A percentile compares a stretch with the other conserved stretches of the same genome.
Evolutionary conservation across 306 rosid species (phyloP).

Genomic region (Begonia peltatifolia): DNA sequence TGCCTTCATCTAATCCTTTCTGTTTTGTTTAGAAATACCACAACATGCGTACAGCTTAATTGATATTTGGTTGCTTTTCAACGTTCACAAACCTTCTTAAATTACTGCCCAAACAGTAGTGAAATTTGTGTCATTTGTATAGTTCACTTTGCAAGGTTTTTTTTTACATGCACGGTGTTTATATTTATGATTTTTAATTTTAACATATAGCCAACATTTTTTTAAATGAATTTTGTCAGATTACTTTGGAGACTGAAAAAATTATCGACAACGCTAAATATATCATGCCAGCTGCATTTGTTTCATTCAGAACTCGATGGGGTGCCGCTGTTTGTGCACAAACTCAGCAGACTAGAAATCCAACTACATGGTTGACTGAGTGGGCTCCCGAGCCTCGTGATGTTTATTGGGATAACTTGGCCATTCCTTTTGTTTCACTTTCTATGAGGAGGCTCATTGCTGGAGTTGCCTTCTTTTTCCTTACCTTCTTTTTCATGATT

Average conservation of each 20-base stretch:
- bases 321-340: constrained; percentile 97
- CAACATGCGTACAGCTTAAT: background rate
- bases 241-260: constrained; percentile 49
- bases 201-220: background rate
- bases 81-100: too few relatives aligned
- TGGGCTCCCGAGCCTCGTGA: constrained; percentile 99
- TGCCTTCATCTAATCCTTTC: too few relatives aligned
- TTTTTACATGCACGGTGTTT: too few relatives aligned
- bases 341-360: constrained; percentile 83
- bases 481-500: constrained; percentile 93
- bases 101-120: too few relatives aligned
- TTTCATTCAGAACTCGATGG: constrained; percentile 88
- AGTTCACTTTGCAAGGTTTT: too few relatives aligned
- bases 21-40: background rate
- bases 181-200: too few relatives aligned
- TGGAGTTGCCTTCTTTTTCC: constrained; percentile 92
- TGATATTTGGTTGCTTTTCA: too few relatives aligned
- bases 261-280: constrained; percentile 38
- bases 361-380: constrained; percentile 83
- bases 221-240: constrained; percentile 24
- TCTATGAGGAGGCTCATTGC: constrained; percentile 70
- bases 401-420: constrained; percentile 84
- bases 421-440: constrained; percentile 86
- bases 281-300: constrained; percentile 82
- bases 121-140: too few relatives aligned